Evolutionary conservation across 225 moss, liverwort and hornwort genomes (phyloP).

Genomic region (Bryoerythrophyllum caledonicum): DNA sequence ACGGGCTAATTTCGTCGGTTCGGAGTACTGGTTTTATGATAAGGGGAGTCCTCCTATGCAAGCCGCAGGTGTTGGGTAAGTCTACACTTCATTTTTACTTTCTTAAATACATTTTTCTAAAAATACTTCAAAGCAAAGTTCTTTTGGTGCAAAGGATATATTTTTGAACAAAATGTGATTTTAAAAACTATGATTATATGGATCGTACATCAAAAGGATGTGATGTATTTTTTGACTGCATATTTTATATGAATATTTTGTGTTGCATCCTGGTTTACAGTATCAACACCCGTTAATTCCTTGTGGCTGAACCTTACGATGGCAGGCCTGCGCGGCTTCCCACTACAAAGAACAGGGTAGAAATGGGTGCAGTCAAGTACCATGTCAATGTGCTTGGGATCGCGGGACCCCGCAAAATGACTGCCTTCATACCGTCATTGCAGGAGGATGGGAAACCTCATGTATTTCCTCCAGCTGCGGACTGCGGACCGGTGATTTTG

Average conservation of each 20-base stretch:
- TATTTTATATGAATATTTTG: too few relatives aligned
- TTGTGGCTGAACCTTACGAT: background rate
- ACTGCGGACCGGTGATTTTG: conserved; percentile 58
- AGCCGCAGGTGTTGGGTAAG: conserved; percentile 30
- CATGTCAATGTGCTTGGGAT: conserved; percentile 75
- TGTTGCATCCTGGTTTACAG: too few relatives aligned
- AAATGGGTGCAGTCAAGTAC: conserved; percentile 77
- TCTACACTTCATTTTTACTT: background rate
- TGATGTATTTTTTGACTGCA: too few relatives aligned
- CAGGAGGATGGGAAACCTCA: conserved; percentile 58
- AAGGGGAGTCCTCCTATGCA: conserved; percentile 55
- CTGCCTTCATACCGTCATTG: conserved; percentile 70
- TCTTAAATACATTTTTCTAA: background rate
- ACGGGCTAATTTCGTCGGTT: conserved; percentile 82
- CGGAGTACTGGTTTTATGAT: conserved; percentile 93
- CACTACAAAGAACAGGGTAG: conserved; percentile 51
- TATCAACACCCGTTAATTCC: too few relatives aligned
- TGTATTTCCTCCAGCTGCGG: conserved; percentile 49
- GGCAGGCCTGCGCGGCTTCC: conserved; percentile 40
- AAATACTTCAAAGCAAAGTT: too few relatives aligned
- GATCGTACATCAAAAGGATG: too few relatives aligned
- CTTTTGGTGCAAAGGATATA: too few relatives aligned
- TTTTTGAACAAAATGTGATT: too few relatives aligned
- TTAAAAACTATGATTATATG: too few relatives aligned
- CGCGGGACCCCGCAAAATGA: conserved; percentile 80